Conservation (phyloP, 2,329 filamentous ascomycete genomes). For the Lasiodiplodia citricola region DNA sequence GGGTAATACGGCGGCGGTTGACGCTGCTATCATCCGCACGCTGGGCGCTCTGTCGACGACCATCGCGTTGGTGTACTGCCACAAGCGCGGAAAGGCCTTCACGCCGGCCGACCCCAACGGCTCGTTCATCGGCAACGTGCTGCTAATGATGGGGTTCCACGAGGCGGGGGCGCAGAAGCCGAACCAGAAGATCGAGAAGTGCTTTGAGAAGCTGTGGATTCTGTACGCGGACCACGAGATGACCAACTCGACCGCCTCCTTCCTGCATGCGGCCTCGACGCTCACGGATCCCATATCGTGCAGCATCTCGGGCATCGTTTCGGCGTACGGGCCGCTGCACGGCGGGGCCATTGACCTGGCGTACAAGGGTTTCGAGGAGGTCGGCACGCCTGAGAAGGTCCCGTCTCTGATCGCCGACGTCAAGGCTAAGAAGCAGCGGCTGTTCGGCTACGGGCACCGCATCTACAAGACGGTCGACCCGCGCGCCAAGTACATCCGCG, state of each 20-base stretch:
- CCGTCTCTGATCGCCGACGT: slow-evolving; percentile 57
- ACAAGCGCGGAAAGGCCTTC: slow-evolving; percentile 58
- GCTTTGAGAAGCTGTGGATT: slow-evolving; percentile 60
- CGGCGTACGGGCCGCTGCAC: slow-evolving; percentile 63
- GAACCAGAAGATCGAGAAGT: slow-evolving; percentile 56
- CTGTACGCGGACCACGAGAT: slow-evolving; percentile 66
- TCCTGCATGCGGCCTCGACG: slow-evolving; percentile 62
- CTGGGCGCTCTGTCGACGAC: slow-evolving; percentile 54
- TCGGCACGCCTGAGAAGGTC: slow-evolving; percentile 59
- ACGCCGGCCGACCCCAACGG: slow-evolving; percentile 51
- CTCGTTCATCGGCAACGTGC: slow-evolving; percentile 60
- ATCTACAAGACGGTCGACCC: slow-evolving; percentile 63
- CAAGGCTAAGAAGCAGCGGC: slow-evolving; percentile 57
- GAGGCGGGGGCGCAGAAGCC: slow-evolving; percentile 51
- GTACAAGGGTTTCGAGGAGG: slow-evolving; percentile 60
- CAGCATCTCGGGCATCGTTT: slow-evolving; percentile 58
- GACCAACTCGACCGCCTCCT: slow-evolving; percentile 62
- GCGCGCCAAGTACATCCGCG: slow-evolving; percentile 56
- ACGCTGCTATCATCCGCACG: slow-evolving; percentile 60
- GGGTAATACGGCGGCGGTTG: slow-evolving; percentile 51
- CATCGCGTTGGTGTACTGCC: slow-evolving; percentile 32
- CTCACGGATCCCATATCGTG: slow-evolving; percentile 62
- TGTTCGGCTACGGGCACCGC: slow-evolving; percentile 63
- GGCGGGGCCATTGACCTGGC: slow-evolving; percentile 64
- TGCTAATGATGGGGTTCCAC: slow-evolving; percentile 58